Base-by-base conservation (phyloP, 805 yeast genomes). In the Ogataea kodamae region DNA sequence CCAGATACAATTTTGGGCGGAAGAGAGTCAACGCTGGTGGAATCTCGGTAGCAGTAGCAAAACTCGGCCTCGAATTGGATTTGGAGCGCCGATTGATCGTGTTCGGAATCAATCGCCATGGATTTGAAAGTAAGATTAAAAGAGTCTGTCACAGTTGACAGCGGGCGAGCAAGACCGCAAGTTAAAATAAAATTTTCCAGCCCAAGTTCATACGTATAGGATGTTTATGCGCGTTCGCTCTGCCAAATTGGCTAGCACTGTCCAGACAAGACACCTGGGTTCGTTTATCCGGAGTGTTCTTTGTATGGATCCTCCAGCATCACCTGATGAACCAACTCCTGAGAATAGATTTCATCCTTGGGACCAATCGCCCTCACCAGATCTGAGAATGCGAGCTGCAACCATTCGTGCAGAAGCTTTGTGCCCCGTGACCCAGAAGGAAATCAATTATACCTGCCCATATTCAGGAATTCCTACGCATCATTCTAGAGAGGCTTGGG, bases 401-500 rank as follows among this genome's bases (percentile, higher is more conserved):
- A 76, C 80, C 38, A 92, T 90, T 43, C 74, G 89, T 55, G 81
- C 95, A 4, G 70, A 79, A 42, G 96, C 96, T 8, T 74, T 75
- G 52, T 90, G 97, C 59, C 97, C 97, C 0, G 92, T 89, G 9
- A 89, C 97, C 0, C 70, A 77, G 12, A 73, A 78, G 44, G 81
- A 82, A 28, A 85, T 92, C 39, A 71, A 81, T 46, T 92, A 70
- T 58, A 85, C 89, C 2, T 92, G 97, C 64, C 98, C 98, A 2
- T 65, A 74, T 37, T 84, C 96, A 4, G 98, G 98, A 3, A 88
- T 92, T 31, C 98, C 99, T 15, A 92, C 98, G 4, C 98, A 92
- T 59, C 94, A 86, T 55, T 78, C 86, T 13, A 70, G 72, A 54
- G 87, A 82, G 45, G 96, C 96, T 1, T 92, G 97, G 96, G 80